phyloP scores from a whole-genome alignment of 495 filamentous ascomycete species.

The Lichina pygmaea region DNA sequence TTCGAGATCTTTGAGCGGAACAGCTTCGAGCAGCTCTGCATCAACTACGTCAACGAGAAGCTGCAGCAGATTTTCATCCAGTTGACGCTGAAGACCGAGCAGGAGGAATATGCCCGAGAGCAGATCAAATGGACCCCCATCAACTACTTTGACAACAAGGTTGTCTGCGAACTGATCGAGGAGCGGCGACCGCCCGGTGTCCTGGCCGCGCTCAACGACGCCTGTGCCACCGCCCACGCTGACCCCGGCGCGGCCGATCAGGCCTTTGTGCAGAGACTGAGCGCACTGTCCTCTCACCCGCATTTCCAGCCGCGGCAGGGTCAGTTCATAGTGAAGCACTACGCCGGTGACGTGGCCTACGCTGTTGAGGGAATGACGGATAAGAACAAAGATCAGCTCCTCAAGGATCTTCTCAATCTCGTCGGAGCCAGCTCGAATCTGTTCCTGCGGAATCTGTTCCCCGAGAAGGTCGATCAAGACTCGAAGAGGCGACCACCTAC shows the following conservation, averaged over 20 bases:
- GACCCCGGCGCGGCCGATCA: slow-evolving; percentile 83
- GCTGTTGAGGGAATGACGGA: slow-evolving; percentile 93
- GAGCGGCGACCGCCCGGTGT: slow-evolving; percentile 76
- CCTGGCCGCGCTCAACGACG: slow-evolving; percentile 91
- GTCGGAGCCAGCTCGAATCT: slow-evolving; percentile 58
- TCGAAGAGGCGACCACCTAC: slow-evolving; percentile 85
- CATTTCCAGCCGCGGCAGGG: slow-evolving; percentile 85
- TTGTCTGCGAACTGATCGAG: slow-evolving; percentile 94
- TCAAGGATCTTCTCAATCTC: slow-evolving; percentile 82
- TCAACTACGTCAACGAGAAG: slow-evolving; percentile 99
- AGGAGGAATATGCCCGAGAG: slow-evolving; percentile 91
- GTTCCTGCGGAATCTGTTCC: slow-evolving; percentile 75
- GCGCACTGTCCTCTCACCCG: slow-evolving; percentile 60
- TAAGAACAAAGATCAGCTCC: slow-evolving; percentile 95
- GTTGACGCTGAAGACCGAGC: slow-evolving; percentile 83
- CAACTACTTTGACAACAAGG: slow-evolving; percentile 98
- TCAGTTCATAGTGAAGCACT: slow-evolving; percentile 96
- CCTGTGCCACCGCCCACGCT: slow-evolving; percentile 87
- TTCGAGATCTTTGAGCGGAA: slow-evolving; percentile 99
- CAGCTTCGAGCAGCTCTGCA: slow-evolving; percentile 97
- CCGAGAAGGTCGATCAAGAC: slow-evolving; percentile 81
- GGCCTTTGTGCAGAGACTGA: slow-evolving; percentile 81
- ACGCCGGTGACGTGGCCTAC: slow-evolving; percentile 93
- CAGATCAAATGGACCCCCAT: slow-evolving; percentile 98
- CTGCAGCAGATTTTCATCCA: slow-evolving; percentile 99